These are phyloP conservation scores for Rhypophila decipiens DNA, from an alignment of 495 filamentous ascomycete genomes.

Conservation along the genomic window DNA sequence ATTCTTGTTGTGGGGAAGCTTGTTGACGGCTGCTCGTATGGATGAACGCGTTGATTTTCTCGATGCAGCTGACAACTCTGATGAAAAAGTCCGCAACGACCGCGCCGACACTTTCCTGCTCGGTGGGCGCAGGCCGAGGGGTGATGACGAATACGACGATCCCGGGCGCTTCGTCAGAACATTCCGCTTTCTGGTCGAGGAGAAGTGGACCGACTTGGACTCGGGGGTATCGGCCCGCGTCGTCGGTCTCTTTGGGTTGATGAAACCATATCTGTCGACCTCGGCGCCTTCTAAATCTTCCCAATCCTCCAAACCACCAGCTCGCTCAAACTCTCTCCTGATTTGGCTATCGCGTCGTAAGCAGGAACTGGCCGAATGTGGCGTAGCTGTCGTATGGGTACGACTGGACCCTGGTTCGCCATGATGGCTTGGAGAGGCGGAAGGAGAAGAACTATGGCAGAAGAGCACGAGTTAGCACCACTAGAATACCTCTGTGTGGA, in stretches of 20 bases:
- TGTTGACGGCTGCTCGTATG: conserved; percentile 62
- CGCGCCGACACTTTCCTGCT: conserved; percentile 46
- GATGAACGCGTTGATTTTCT: conserved; percentile 49
- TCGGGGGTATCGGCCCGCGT: conserved; percentile 31
- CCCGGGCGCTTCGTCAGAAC: conserved; percentile 35
- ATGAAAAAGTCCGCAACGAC: conserved; percentile 46
- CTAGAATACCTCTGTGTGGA: conserved; percentile 21
- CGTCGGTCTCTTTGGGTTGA: conserved; percentile 45
- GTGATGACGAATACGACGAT: conserved; percentile 30
- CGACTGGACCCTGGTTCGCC: conserved; percentile 8
- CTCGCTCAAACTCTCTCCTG: conserved; percentile 41
- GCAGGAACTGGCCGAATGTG: conserved; percentile 33
- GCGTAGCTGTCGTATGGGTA: conserved; percentile 17
- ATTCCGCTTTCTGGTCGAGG: conserved; percentile 33
- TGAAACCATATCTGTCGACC: conserved; percentile 94
- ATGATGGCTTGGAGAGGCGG: conserved; percentile 4
- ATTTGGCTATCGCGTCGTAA: conserved; percentile 33
- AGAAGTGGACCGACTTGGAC: conserved; percentile 22
- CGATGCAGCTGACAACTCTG: conserved; percentile 46
- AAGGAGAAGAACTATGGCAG: conserved; percentile 6
- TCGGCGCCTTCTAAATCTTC: conserved; percentile 79
- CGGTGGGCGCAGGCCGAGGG: conserved; percentile 27
- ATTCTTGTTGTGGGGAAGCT: conserved; percentile 68
- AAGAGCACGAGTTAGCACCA: conserved; percentile 10
- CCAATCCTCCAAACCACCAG: conserved; percentile 94